Base-by-base conservation (phyloP, 169 alveolate genomes). In the Eimeria acervulina region DNA sequence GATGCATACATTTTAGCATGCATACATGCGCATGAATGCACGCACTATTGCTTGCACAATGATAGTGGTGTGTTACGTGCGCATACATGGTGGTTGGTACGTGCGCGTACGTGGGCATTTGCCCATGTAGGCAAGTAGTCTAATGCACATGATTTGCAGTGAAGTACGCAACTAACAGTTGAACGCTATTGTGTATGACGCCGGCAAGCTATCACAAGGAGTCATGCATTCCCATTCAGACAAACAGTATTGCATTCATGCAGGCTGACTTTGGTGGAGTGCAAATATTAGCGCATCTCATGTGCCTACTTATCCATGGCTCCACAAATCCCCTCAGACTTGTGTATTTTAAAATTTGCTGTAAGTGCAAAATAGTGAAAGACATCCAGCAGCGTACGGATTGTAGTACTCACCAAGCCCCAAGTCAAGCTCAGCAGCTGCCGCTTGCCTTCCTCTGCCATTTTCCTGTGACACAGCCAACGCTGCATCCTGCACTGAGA, bases 391-490 rank as follows among this genome's bases (percentile, higher is more conserved):
- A 47, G 68, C 33, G 21, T 38, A 51, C 36, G 52, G 40, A n/a
- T 28, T 51, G 91, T 51, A 55, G 40, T 36, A 42, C 93, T 61
- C 61, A 85, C 93, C 93, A 85, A 85, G 26, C 93, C 93, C 93
- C 93, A 85, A 0, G 93, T 85, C 61, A 85, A 55, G 93, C 93
- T 85, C 81, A 85, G 80, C 93, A 85, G 80, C 81, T 85, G 93
- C 23, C 80, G 76, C 59, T n/a, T 55, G n/a, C 93, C 93, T 42
- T 85, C 93, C 80, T 55, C 93, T 55, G 76, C 93, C 59, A n/a
- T 33, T 31, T 85, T 28, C 51, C 93, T 85, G 93, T 51, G 36
- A 61, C 68, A 85, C 31, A 59, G 19, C 91, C 52, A 2, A 26
- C 80, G 47, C 33, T 42, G 23, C 47, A 68, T 31, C 10, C 23